These are phyloP conservation scores for Plasmodium chabaudi DNA, from an alignment of 169 alveolate species.

Conservation along the genomic window DNA sequence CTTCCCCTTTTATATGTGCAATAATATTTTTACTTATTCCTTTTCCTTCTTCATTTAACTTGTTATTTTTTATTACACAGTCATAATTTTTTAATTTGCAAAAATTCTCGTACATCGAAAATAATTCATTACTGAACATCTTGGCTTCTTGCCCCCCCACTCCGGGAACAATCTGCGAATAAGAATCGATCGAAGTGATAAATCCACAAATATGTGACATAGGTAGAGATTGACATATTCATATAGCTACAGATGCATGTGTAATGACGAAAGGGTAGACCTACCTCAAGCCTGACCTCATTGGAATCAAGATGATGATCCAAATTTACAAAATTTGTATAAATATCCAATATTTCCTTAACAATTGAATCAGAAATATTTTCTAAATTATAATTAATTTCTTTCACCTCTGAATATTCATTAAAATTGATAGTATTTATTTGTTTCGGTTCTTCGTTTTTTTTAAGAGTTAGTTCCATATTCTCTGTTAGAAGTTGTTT, in stretches of 20 bases:
- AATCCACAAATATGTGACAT: background rate
- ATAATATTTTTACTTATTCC: constrained; percentile 86
- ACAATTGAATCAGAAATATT: background rate
- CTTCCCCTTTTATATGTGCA: constrained; percentile 82
- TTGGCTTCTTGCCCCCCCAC: constrained; percentile 93
- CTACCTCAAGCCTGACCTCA: constrained; percentile 46
- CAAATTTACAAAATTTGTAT: constrained; percentile 18
- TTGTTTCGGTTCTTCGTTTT: background rate
- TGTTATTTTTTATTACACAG: constrained; percentile 25
- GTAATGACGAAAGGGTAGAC: background rate
- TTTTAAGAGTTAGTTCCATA: background rate
- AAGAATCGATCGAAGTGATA: background rate
- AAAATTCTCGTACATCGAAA: constrained; percentile 86
- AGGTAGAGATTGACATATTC: no score
- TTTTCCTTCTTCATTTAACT: constrained; percentile 37
- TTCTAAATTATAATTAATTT: background rate
- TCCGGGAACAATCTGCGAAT: constrained; percentile 87
- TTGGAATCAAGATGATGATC: constrained; percentile 46
- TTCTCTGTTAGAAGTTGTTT: constrained; percentile 22
- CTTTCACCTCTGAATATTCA: constrained; percentile 1
- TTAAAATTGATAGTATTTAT: background rate
- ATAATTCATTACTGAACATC: constrained; percentile 87
- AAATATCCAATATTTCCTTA: constrained; percentile 16
- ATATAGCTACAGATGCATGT: background rate
- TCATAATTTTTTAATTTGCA: constrained; percentile 78